A percentile compares a stretch with the other conserved stretches of the same genome.
Evolutionary conservation across 2,329 filamentous ascomycete species (phyloP).

Genomic region (Zopfia rhizophila): DNA sequence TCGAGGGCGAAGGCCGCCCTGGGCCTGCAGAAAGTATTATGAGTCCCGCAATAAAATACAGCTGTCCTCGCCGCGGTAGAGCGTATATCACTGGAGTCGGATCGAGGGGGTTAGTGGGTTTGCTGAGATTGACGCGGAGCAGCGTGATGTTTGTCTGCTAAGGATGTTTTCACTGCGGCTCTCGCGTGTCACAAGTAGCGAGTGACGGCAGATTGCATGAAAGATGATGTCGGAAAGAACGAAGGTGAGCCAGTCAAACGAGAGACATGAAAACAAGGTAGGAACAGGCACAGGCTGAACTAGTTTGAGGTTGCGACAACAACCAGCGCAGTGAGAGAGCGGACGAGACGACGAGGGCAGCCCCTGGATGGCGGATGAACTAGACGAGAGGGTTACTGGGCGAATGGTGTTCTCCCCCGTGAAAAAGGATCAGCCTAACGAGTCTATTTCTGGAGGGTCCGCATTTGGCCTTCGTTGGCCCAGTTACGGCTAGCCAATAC

Average conservation of each 20-base stretch:
- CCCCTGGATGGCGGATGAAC: conserved; percentile 23
- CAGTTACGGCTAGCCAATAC: conserved; percentile 25
- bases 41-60: conserved; percentile 1
- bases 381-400: conserved; percentile 1
- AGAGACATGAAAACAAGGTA: conserved; percentile 31
- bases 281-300: too few species aligned
- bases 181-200: conserved; percentile 28
- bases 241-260: conserved; percentile 28
- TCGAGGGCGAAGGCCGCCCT: conserved; percentile 17
- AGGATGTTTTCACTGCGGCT: neutral
- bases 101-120: conserved; percentile 6
- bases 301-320: conserved; percentile 36
- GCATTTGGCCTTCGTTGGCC: conserved; percentile 15
- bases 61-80: neutral
- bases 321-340: conserved; percentile 21
- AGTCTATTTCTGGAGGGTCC: conserved; percentile 18
- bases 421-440: conserved; percentile 7
- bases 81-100: conserved; percentile 4
- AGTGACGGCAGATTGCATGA: conserved; percentile 37
- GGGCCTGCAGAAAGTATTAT: conserved; percentile 1
- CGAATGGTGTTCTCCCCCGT: conserved; percentile 3
- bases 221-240: conserved; percentile 18
- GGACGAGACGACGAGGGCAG: conserved; percentile 11
- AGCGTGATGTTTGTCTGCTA: conserved; percentile 14
- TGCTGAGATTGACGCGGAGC: conserved; percentile 9